A percentile compares a stretch with the other conserved stretches of the same genome.
Evolutionary conservation across 2,329 filamentous ascomycete species (phyloP).

Genomic region (Coniella vitis): DNA sequence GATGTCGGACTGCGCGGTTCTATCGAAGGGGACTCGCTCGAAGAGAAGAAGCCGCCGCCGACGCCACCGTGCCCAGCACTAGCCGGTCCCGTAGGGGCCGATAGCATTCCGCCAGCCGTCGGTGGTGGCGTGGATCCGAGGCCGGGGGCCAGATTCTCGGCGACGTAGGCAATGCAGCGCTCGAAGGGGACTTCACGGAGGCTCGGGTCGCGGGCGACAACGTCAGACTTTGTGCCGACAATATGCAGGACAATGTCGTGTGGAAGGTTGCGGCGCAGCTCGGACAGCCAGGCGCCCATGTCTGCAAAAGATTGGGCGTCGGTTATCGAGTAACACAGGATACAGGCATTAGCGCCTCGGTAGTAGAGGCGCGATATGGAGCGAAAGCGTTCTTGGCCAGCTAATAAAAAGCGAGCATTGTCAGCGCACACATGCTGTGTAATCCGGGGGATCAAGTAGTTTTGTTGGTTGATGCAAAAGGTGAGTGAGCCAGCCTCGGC

Average conservation of each 20-base stretch:
- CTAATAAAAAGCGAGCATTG: conserved; percentile 24
- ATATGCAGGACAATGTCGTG: conserved; percentile 81
- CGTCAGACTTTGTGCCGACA: conserved; percentile 90
- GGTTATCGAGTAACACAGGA: conserved; percentile 92
- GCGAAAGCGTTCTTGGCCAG: conserved; percentile 90
- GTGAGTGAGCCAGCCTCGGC: not conserved
- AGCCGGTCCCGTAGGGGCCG: conserved; percentile 4
- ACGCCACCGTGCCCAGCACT: conserved; percentile 24
- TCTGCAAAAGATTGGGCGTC: conserved; percentile 78
- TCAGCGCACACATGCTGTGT: conserved; percentile 8
- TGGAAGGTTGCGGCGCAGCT: conserved; percentile 72
- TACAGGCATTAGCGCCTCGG: conserved; percentile 86
- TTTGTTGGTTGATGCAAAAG: not conserved
- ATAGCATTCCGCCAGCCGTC: conserved; percentile 39
- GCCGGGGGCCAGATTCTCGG: conserved; percentile 77
- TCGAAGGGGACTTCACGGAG: conserved; percentile 85
- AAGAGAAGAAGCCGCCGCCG: conserved; percentile 21
- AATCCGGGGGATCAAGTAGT: conserved; percentile 12
- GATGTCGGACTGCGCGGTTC: conserved; percentile 55
- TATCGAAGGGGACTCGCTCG: conserved; percentile 21
- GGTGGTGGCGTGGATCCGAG: conserved; percentile 60
- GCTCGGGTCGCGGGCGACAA: conserved; percentile 76
- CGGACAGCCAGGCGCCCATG: conserved; percentile 86
- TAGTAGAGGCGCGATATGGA: conserved; percentile 95
- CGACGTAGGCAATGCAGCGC: conserved; percentile 90